Conservation (phyloP, 305 asterid species). For the Solanum hybrid region DNA sequence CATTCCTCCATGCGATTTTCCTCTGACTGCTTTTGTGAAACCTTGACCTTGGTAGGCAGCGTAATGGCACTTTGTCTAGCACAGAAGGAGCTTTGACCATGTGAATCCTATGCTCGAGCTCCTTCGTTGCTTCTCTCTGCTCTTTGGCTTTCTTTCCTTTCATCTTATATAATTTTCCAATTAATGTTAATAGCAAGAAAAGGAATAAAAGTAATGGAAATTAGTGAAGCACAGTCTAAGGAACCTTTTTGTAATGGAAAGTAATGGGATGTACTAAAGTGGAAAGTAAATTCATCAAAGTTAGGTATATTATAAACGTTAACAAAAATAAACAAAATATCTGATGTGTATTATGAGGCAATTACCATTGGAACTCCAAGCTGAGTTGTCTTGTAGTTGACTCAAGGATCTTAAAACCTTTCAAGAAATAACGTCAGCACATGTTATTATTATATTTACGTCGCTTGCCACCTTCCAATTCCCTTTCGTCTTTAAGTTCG, state of each 20-base stretch:
- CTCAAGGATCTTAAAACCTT: no score
- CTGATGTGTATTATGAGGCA: no score
- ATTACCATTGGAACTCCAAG: no score
- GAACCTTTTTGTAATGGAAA: constrained; percentile 2
- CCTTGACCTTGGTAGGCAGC: constrained; percentile 31
- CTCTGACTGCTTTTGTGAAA: background rate
- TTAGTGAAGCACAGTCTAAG: background rate
- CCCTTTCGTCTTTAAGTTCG: no score
- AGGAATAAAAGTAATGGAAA: background rate
- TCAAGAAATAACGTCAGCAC: no score
- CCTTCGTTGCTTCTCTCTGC: constrained; percentile 29
- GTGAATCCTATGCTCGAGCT: constrained; percentile 41
- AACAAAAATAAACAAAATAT: no score
- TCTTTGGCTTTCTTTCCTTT: constrained; percentile 40
- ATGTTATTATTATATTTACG: no score
- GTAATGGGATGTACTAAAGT: no score
- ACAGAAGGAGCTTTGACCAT: constrained; percentile 49
- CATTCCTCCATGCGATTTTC: background rate
- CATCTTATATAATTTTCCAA: constrained; percentile 34
- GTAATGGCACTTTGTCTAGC: constrained; percentile 30
- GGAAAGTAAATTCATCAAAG: no score
- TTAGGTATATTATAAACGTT: no score
- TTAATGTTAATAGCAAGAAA: background rate
- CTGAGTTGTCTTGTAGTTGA: no score
- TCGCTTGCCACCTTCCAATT: no score